These are phyloP conservation scores for Novymonas esmeraldas DNA, from an alignment of 208 protist genomes.

Conservation along the genomic window DNA sequence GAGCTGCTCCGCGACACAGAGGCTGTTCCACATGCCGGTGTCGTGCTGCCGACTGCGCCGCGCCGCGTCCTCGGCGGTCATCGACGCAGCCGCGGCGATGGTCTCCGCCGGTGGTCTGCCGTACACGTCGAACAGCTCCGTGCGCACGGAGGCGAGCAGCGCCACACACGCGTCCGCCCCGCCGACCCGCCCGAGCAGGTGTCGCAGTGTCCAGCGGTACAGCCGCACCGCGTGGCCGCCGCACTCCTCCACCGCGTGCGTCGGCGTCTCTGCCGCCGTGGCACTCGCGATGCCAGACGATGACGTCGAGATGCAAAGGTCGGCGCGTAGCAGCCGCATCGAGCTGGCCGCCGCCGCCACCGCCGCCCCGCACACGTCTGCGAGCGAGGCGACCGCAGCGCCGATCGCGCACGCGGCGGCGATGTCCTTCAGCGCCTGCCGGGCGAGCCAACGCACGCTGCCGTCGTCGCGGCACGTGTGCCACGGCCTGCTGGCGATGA, in stretches of 20 bases:
- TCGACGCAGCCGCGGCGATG: neutral
- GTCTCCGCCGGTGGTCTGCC: neutral
- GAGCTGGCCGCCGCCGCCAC: conserved; percentile 29
- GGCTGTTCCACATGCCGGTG: conserved; percentile 26
- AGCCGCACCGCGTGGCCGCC: conserved; percentile 30
- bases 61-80: conserved; percentile 16
- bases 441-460: conserved; percentile 56
- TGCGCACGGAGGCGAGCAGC: conserved; percentile 24
- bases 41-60: conserved; percentile 10
- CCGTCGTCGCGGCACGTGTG: conserved; percentile 42
- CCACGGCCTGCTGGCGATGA: conserved; percentile 40
- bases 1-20: conserved; percentile 22
- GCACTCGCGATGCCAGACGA: conserved; percentile 5
- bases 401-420: conserved; percentile 30
- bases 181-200: conserved; percentile 18
- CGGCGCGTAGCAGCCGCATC: conserved; percentile 29
- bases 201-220: conserved; percentile 31
- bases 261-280: conserved; percentile 15
- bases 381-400: conserved; percentile 30
- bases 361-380: conserved; percentile 22
- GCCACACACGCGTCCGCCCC: conserved; percentile 15
- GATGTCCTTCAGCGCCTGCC: conserved; percentile 66
- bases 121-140: conserved; percentile 23
- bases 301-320: neutral
- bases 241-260: conserved; percentile 27